Evolutionary conservation across 164 flowering plant genomes (phyloP).

Genomic region (Euptelea pleiosperma): DNA sequence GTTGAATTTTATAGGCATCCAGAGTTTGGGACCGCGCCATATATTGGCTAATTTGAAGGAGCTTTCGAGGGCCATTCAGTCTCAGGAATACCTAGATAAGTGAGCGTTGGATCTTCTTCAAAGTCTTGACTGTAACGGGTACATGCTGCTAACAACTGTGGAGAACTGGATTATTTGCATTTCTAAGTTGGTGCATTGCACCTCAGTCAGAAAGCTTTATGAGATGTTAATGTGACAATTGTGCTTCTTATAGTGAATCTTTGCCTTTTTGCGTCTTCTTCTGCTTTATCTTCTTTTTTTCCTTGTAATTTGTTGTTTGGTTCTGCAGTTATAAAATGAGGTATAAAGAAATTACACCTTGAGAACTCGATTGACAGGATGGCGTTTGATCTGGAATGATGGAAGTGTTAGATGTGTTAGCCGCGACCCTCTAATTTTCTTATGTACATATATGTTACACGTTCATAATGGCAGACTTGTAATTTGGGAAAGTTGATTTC

Average conservation of each 20-base stretch:
- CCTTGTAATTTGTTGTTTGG: conserved; percentile 7
- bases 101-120: conserved; percentile 11
- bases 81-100: conserved; percentile 50
- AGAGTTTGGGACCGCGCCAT: conserved; percentile 86
- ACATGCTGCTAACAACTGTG: neutral
- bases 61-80: conserved; percentile 54
- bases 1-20: conserved; percentile 65
- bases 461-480: too few relatives aligned
- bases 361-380: too few relatives aligned
- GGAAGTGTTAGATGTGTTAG: too few relatives aligned
- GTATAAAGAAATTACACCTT: neutral
- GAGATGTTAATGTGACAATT: neutral
- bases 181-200: neutral
- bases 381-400: neutral
- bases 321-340: neutral
- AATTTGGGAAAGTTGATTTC: too few relatives aligned
- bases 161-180: neutral
- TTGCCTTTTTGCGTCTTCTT: neutral
- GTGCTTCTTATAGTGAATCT: neutral
- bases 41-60: conserved; percentile 82
- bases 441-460: too few relatives aligned
- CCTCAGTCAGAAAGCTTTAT: conserved; percentile 3
- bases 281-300: neutral
- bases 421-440: too few relatives aligned
- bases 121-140: conserved; percentile 6